phyloP scores from a whole-genome alignment of 2,329 filamentous ascomycete genomes.

The Cladophialophora immunda region DNA sequence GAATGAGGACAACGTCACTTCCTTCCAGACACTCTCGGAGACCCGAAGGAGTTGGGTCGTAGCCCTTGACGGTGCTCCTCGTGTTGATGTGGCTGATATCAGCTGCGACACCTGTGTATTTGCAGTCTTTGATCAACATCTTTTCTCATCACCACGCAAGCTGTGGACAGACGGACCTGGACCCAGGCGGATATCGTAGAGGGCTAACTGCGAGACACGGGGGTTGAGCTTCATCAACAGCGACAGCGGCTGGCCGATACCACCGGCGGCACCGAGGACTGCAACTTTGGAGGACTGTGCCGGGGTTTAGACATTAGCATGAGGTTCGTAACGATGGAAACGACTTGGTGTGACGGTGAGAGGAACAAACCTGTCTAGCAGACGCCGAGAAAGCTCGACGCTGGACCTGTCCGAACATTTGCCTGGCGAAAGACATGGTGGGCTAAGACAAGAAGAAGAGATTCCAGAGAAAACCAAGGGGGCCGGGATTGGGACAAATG shows the following conservation, averaged over 20 bases:
- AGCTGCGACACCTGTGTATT: constrained; percentile 83
- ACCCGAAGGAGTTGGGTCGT: constrained; percentile 78
- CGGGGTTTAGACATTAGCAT: constrained; percentile 19
- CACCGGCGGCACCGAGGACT: constrained; percentile 94
- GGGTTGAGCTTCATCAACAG: constrained; percentile 99
- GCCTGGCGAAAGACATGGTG: constrained; percentile 41
- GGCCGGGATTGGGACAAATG: constrained; percentile 5
- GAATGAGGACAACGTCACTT: constrained; percentile 94
- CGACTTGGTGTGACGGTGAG: constrained; percentile 21
- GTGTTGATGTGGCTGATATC: constrained; percentile 99
- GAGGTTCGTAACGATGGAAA: background rate
- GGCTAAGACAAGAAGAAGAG: background rate
- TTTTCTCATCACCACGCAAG: constrained; percentile 3
- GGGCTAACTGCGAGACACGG: constrained; percentile 87
- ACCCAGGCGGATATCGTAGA: constrained; percentile 96
- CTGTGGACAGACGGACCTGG: constrained; percentile 72
- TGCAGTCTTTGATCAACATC: constrained; percentile 27
- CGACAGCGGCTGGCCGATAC: constrained; percentile 97
- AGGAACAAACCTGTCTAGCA: constrained; percentile 72
- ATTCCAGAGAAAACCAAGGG: background rate
- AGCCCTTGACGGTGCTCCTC: constrained; percentile 92
- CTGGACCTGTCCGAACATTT: constrained; percentile 65
- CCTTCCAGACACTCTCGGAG: constrained; percentile 83
- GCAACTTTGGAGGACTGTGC: constrained; percentile 92
- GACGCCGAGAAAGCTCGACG: constrained; percentile 83